Base-by-base conservation (phyloP, 306 rosid species). In the Acmispon strigosus region DNA sequence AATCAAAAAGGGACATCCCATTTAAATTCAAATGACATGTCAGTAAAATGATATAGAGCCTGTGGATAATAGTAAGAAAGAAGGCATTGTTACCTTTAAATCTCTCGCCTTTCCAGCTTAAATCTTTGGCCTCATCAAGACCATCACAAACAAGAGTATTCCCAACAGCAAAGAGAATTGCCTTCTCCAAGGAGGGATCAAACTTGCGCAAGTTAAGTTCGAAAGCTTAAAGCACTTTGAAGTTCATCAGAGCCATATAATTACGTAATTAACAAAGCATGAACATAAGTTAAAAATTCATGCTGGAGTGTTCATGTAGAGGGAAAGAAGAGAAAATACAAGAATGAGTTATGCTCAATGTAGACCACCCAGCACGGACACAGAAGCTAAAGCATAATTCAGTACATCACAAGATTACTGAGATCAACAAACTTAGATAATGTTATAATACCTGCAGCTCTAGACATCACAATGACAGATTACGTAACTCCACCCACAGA, bases 21-120 rank as follows among this genome's bases (percentile, higher is more conserved):
- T 66, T 43, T 56, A 60, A 42, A 59, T 42, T 68, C 69, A 34
- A 73, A 42, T 51, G 70, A 43, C 32, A 17, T 74, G 20, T 45
- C 22, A 64, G 27, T 18, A 57, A 72, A 58, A 56, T 24, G 10
- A 59, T 27, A 56, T 44, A 27, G 60, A 66, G 74, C 12, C 41
- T 20, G 54, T 10, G 58, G 44, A 14, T 8, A 49, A 73, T 7
- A 15, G 43, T 3, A 41, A 72, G 34, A 36, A 39, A 63, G 32
- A 34, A 36, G 14, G 67, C 57, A 42, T 4, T 11, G 37, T 77
- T 81, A 95, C 99, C 99, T 89, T 90, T 95, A 78, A 84, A 83
- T 84, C 99, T 85, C 81, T 95, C 99, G 49, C 97, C 99, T 52
- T 83, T 87, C 99, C 99, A 95, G 86, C 97, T 85, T 62, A 95